Base-by-base conservation (phyloP, 441 rosid genomes). In the Raphanus hybrid region DNA sequence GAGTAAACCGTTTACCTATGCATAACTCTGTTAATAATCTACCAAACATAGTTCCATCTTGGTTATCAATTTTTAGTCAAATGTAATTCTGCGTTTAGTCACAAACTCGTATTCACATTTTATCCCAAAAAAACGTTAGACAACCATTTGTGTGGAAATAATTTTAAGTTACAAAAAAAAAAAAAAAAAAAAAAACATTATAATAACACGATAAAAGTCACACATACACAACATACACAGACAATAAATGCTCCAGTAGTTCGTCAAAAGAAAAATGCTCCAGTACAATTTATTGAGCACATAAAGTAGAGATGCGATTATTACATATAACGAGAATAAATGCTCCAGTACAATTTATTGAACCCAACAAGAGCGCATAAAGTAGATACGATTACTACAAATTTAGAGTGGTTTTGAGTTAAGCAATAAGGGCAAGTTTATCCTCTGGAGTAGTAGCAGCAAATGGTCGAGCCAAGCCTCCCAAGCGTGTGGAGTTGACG, bases 401-500 rank as follows among this genome's bases (percentile, higher is more conserved):
- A 60, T 63, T 63, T 18, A 35, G 12, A 12, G 12, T 11, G 20
- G 12, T 5, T 52, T 5, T 54, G 27, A 62, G 32, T 14, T 48
- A 73, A n/a, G 78, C 75, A 68, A 78, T 67, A 39, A 78, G 81
- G 18, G 73, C 57, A 58, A 78, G 26, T 63, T 68, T 78, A 29
- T 78, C 81, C 1, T 73, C 72, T 32, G 67, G 10, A 29, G 66
- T 23, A 66, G 78, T 55, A 50, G 54, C 1, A 39, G 75, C 4
- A 73, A 34, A 43, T 61, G 81, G 43, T 48, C 23, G 66, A 79
- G 35, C n/a, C 75, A 79, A 74, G 27, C 82, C 82, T 26, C 89
- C 89, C 58, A 88, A 67, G 3, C 83, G 84, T 1, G 84, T 81
- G 4, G 76, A 67, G 39, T 85, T 88, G 20, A 82, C 79, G n/a